phyloP scores from a whole-genome alignment of 495 filamentous ascomycete species.

The Eremomyces bilateralis region DNA sequence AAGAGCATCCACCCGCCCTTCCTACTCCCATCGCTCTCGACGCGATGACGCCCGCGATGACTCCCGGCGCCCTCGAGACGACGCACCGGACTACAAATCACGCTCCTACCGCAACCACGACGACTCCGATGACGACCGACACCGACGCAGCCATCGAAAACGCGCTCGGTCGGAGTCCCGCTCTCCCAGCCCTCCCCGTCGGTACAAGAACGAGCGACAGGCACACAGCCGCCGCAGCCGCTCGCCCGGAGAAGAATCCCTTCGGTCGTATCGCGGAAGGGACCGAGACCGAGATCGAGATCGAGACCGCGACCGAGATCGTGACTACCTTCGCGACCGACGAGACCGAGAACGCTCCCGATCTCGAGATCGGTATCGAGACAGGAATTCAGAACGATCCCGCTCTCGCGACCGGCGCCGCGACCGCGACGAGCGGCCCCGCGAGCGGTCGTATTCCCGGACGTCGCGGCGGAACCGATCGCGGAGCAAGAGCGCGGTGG shows the following conservation, averaged over 20 bases:
- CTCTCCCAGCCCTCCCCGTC: too few species aligned
- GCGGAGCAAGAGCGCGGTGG: slow-evolving; percentile 2
- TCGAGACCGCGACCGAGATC: slow-evolving; percentile 4
- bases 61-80: too few species aligned
- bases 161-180: not conserved
- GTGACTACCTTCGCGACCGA: too few species aligned
- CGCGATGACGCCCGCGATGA: too few species aligned
- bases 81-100: too few species aligned
- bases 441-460: too few species aligned
- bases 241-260: not conserved
- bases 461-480: slow-evolving; percentile 3
- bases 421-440: too few species aligned
- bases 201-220: not conserved
- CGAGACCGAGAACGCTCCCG: too few species aligned
- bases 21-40: not conserved
- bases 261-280: not conserved
- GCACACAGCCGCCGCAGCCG: not conserved
- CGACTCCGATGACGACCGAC: not conserved
- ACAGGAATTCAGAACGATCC: too few species aligned
- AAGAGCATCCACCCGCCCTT: not conserved
- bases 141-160: not conserved
- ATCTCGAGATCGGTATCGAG: too few species aligned
- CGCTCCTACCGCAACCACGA: not conserved
- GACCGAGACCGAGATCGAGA: slow-evolving; percentile 1
- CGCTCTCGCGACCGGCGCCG: too few species aligned